Conservation (phyloP, 1,284 basidiomycete genomes). For the Cerrena zonata region DNA sequence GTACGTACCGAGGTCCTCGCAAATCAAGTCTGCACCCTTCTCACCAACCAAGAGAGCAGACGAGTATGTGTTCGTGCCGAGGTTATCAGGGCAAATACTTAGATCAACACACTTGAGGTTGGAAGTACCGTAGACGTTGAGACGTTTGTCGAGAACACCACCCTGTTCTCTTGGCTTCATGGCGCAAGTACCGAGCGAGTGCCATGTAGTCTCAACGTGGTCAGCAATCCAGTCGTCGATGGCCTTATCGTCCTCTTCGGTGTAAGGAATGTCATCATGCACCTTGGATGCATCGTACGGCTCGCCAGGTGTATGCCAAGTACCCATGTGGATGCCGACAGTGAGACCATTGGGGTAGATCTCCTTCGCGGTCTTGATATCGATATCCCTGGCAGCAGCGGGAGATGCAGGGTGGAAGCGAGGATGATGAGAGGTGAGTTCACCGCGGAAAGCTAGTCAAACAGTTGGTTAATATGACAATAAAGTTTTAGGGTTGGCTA, state of each 20-base stretch:
- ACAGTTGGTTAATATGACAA: not conserved
- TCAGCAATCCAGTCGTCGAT: constrained; percentile 65
- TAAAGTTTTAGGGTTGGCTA: too few relatives aligned
- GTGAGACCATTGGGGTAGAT: constrained; percentile 56
- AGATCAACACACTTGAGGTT: constrained; percentile 67
- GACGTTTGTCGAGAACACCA: constrained; percentile 68
- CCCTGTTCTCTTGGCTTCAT: constrained; percentile 76
- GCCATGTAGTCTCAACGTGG: constrained; percentile 74
- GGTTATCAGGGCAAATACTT: constrained; percentile 67
- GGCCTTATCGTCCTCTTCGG: constrained; percentile 59
- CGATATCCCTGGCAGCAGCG: constrained; percentile 55
- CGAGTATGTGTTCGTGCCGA: constrained; percentile 69
- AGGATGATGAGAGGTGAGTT: constrained; percentile 67
- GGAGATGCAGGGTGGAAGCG: constrained; percentile 66
- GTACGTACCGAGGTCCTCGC: constrained; percentile 58
- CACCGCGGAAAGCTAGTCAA: constrained; percentile 55
- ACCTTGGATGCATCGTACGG: constrained; percentile 51
- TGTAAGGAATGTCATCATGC: constrained; percentile 60
- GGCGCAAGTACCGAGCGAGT: constrained; percentile 54
- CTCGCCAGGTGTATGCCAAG: constrained; percentile 57
- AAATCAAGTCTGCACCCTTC: constrained; percentile 58
- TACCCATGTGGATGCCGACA: constrained; percentile 70
- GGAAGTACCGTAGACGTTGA: constrained; percentile 68
- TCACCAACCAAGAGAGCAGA: constrained; percentile 64
- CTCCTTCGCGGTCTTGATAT: constrained; percentile 63